phyloP scores from a whole-genome alignment of 257 asterid genomes.

The Gardenia jasminoides region DNA sequence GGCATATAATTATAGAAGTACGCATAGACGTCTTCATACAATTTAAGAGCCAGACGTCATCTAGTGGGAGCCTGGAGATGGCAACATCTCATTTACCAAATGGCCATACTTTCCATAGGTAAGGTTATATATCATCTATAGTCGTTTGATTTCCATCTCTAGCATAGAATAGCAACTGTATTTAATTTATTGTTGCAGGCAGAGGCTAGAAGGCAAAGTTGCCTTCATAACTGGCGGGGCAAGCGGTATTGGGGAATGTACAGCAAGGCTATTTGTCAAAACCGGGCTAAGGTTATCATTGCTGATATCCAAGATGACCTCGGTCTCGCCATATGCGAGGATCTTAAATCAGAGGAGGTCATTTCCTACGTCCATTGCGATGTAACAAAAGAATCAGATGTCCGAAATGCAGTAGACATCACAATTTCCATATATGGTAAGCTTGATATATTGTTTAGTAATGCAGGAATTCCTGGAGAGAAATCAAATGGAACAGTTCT shows the following conservation, averaged over 20 bases:
- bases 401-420: slow-evolving; percentile 14
- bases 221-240: no score
- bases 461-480: slow-evolving; percentile 22
- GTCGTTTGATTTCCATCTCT: no score
- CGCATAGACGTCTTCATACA: no score
- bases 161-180: not conserved
- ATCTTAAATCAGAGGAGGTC: not conserved
- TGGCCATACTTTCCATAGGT: not conserved
- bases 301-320: slow-evolving; percentile 26
- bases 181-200: not conserved
- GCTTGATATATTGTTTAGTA: slow-evolving; percentile 34
- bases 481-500: not conserved
- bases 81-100: not conserved
- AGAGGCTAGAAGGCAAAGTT: slow-evolving; percentile 18
- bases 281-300: slow-evolving; percentile 29
- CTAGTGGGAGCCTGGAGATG: not conserved
- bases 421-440: slow-evolving; percentile 20
- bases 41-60: no score
- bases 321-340: not conserved
- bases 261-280: slow-evolving; percentile 13
- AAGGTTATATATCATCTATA: not conserved
- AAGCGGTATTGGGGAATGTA: slow-evolving; percentile 21
- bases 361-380: slow-evolving; percentile 11
- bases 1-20: no score
- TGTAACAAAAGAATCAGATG: slow-evolving; percentile 20